Evolutionary conservation across 202 grass and related monocot genomes (phyloP).

Genomic region (Saccharum hybrid): DNA sequence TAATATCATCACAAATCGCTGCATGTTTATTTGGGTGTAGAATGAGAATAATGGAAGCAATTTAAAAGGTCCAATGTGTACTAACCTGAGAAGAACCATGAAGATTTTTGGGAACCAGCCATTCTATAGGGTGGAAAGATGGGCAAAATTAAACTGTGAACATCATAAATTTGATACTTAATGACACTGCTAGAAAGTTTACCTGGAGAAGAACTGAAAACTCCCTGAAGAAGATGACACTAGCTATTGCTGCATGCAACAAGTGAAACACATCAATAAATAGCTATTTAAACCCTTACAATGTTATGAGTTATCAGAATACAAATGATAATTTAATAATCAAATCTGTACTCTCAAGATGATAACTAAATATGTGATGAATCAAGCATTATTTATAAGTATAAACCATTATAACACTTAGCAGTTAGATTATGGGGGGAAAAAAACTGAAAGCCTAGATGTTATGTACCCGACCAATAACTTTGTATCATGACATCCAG

Average conservation of each 20-base stretch:
- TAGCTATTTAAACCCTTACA: conserved; percentile 23
- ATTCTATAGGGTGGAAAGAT: conserved; percentile 42
- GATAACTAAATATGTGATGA: background rate
- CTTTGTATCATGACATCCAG: background rate
- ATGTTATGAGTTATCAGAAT: conserved; percentile 19
- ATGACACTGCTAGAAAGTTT: conserved; percentile 19
- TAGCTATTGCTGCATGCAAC: conserved; percentile 67
- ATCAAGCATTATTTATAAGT: background rate
- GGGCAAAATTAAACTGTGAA: background rate
- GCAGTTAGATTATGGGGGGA: background rate
- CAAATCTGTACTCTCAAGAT: background rate
- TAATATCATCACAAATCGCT: conserved; percentile 8
- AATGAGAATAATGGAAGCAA: conserved; percentile 23
- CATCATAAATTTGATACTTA: conserved; percentile 23
- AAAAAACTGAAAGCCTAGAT: background rate
- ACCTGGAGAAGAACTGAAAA: conserved; percentile 56
- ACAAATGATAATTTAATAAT: background rate
- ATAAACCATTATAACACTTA: conserved; percentile 8
- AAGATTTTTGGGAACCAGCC: conserved; percentile 67
- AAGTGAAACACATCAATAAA: conserved; percentile 36
- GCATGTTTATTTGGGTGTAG: conserved; percentile 6
- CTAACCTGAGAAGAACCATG: conserved; percentile 61
- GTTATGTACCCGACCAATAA: background rate
- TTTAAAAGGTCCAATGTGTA: background rate
- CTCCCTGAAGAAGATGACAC: conserved; percentile 64